phyloP scores from a whole-genome alignment of 805 yeast species.

The Suhomyces kilbournensis region DNA sequence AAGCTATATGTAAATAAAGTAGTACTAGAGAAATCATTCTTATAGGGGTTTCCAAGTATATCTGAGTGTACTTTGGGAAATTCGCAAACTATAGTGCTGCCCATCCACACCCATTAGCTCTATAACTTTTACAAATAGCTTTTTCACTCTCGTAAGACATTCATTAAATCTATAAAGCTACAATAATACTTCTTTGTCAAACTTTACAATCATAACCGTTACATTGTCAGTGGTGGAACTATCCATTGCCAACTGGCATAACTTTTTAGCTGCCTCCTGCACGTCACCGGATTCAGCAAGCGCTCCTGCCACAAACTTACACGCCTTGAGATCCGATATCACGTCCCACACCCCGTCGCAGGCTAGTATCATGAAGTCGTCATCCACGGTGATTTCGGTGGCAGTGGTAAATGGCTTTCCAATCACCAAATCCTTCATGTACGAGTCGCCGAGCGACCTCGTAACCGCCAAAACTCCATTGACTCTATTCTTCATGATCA shows the following conservation, averaged over 20 bases:
- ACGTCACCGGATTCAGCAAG: constrained; percentile 45
- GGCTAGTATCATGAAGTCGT: constrained; percentile 82
- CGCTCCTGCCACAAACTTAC: constrained; percentile 58
- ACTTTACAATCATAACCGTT: constrained; percentile 83
- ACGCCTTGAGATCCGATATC: constrained; percentile 78
- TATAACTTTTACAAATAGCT: too few relatives aligned
- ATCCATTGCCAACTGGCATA: constrained; percentile 73
- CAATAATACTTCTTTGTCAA: constrained; percentile 44
- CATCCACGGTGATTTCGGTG: constrained; percentile 63
- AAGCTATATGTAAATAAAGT: too few relatives aligned
- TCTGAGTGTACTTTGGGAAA: too few relatives aligned
- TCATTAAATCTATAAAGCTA: background rate
- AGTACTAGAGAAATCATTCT: too few relatives aligned
- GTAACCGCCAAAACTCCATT: constrained; percentile 96
- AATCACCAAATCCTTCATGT: constrained; percentile 82
- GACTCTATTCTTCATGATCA: constrained; percentile 85
- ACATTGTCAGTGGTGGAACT: constrained; percentile 85
- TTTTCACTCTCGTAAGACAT: background rate
- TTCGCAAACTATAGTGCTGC: too few relatives aligned
- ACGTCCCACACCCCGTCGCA: constrained; percentile 99
- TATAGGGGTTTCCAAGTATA: too few relatives aligned
- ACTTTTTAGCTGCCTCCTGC: constrained; percentile 58
- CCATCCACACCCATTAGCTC: too few relatives aligned
- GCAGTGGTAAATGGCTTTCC: constrained; percentile 92
- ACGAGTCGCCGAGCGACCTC: constrained; percentile 89